Base-by-base conservation (phyloP, 1,139 yeast genomes). In the Lodderomyces beijingensis region DNA sequence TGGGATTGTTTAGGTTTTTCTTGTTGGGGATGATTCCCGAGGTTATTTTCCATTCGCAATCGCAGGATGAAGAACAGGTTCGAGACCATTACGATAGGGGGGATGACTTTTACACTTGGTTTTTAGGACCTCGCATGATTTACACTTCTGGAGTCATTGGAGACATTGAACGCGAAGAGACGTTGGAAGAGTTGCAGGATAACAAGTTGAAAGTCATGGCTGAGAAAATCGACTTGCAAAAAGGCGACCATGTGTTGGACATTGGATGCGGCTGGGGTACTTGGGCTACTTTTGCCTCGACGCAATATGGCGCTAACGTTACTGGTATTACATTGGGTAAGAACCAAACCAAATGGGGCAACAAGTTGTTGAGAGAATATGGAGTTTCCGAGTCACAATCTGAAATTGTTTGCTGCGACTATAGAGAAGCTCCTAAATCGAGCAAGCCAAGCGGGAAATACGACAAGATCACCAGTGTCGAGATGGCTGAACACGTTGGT, bases 211-310 rank as follows among this genome's bases (percentile, higher is more conserved):
- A 83, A 50, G 65, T 82, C 51, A 95, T 87, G 37, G 89, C 95
- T 54, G 95, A 85, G 59, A 87, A 88, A 67, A 80, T 86, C 45
- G 85, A 74, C 43, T 70, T 87, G 51, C 55, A 78, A 52, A 53
- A 76, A 48, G 93, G 85, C 45, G 96, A 87, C 44, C 65, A 65
- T 35, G 70, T 86, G 54, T 76, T 87, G 45, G 96, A 87, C 55
- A 67, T 87, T 43, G 96, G 96, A 39, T 87, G 96, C 64, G 96
- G 96, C 45, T 87, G 96, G 96, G 96, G 96, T 55, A 84, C 96
- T 37, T 73, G 89, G 58, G 87, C 95, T 32, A 72, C 93, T 27
- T 86, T 67, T 58, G 89, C 94, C 25, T 84, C 95, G 3, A 73
- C 81, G 44, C 81, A 82, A 57, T 79, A 80, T 49, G 94, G 91